phyloP scores from a whole-genome alignment of 164 flowering plant genomes.

The Santalum album region DNA sequence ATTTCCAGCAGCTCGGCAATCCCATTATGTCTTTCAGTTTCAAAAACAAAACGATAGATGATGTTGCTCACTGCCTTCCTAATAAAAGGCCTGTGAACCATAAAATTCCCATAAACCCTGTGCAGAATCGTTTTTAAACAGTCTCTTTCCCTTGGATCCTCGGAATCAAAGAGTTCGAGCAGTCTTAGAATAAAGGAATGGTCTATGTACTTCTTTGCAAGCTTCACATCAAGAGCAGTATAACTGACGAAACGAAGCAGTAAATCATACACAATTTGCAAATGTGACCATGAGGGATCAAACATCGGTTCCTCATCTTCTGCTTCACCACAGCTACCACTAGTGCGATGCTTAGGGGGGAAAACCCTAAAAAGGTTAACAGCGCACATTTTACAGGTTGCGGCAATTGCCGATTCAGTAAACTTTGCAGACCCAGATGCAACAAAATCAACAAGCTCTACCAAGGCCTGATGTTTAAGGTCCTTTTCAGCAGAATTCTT shows the following conservation, averaged over 20 bases:
- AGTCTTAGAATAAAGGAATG: constrained; percentile 40
- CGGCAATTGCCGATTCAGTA: constrained; percentile 40
- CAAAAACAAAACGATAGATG: constrained; percentile 51
- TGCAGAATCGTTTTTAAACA: constrained; percentile 54
- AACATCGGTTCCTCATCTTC: constrained; percentile 53
- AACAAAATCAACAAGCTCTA: constrained; percentile 50
- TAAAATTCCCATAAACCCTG: constrained; percentile 55
- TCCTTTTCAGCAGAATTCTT: constrained; percentile 26
- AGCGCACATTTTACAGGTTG: constrained; percentile 47
- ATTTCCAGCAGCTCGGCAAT: constrained; percentile 57
- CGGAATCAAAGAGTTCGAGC: constrained; percentile 56
- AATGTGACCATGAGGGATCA: constrained; percentile 54
- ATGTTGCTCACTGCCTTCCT: constrained; percentile 45
- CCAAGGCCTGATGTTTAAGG: constrained; percentile 35
- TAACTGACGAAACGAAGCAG: constrained; percentile 34
- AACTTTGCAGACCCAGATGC: constrained; percentile 45
- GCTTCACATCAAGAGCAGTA: constrained; percentile 33
- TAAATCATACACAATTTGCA: constrained; percentile 50
- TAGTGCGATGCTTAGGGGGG: constrained; percentile 34
- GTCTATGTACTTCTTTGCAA: constrained; percentile 44
- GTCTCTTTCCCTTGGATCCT: constrained; percentile 58
- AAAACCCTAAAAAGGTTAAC: constrained; percentile 43
- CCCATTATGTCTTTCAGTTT: constrained; percentile 51
- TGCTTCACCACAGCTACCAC: constrained; percentile 26
- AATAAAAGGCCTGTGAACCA: constrained; percentile 53